Percentiles rank a stretch among this genome's conserved stretches.
Conservation (phyloP, 495 filamentous ascomycete genomes). For the Elaphomyces granulatus region DNA sequence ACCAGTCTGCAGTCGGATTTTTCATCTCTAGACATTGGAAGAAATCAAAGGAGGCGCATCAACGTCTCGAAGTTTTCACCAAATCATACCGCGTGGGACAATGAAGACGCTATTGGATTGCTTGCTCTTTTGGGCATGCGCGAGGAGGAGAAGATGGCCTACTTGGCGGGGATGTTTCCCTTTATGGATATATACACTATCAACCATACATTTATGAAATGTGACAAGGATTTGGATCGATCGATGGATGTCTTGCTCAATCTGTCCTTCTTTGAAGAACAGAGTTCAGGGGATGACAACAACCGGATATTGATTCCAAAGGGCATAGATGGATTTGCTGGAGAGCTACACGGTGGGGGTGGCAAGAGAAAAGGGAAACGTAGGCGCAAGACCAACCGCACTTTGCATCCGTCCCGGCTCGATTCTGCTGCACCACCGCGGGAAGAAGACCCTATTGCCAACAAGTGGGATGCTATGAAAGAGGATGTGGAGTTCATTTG, state of each 20-base stretch:
- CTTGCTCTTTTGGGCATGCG: slow-evolving; percentile 24
- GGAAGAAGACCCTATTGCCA: slow-evolving; percentile 12
- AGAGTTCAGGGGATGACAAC: slow-evolving; percentile 18
- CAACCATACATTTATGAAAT: slow-evolving; percentile 47
- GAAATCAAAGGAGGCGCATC: neutral
- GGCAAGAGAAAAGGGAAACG: slow-evolving; percentile 32
- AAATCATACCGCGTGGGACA: slow-evolving; percentile 1
- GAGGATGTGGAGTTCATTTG: slow-evolving; percentile 47
- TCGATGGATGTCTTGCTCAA: slow-evolving; percentile 76
- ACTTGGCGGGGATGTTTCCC: slow-evolving; percentile 57
- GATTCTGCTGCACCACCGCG: slow-evolving; percentile 6
- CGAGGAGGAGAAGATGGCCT: slow-evolving; percentile 39
- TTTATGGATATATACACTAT: slow-evolving; percentile 48
- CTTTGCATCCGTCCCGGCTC: slow-evolving; percentile 2
- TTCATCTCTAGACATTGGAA: slow-evolving; percentile 7
- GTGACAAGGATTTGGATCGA: slow-evolving; percentile 42
- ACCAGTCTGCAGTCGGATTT: slow-evolving; percentile 26
- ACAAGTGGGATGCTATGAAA: slow-evolving; percentile 42
- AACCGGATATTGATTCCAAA: slow-evolving; percentile 38
- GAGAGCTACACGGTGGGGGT: slow-evolving; percentile 18
- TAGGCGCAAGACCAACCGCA: slow-evolving; percentile 16
- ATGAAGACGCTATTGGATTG: slow-evolving; percentile 14
- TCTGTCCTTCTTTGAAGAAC: slow-evolving; percentile 52
- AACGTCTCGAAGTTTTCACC: slow-evolving; percentile 7
- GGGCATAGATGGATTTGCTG: slow-evolving; percentile 67